phyloP scores from a whole-genome alignment of 371 early-diverging fungal species.

The Haplosporangium sp. region DNA sequence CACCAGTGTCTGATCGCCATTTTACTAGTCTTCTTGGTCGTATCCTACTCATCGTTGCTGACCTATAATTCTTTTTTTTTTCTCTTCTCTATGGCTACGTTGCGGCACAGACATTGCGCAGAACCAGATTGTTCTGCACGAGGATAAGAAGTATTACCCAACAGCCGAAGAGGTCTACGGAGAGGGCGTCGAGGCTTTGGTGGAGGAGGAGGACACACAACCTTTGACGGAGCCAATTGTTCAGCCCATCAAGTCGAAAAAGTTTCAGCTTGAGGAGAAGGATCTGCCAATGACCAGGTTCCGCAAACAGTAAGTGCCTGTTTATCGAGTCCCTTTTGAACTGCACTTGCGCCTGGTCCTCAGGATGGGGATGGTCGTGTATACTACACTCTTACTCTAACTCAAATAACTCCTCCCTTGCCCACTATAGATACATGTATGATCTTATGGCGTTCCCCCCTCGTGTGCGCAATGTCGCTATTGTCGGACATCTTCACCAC shows the following conservation, averaged over 20 bases:
- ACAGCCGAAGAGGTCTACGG: conserved; percentile 98
- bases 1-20: conserved; percentile 2
- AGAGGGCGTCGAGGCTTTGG: conserved; percentile 92
- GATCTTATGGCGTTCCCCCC: conserved; percentile 88
- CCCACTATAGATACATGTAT: conserved; percentile 75
- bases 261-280: conserved; percentile 87
- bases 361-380: background rate
- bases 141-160: conserved; percentile 98
- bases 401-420: too few relatives aligned
- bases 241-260: conserved; percentile 88
- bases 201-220: conserved; percentile 98
- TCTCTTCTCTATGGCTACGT: conserved; percentile 7
- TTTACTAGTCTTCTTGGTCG: conserved; percentile 12
- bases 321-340: too few relatives aligned
- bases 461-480: conserved; percentile 86
- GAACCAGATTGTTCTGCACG: conserved; percentile 92
- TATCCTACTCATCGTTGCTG: background rate
- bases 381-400: too few relatives aligned
- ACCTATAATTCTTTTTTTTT: background rate
- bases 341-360: background rate
- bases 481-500: conserved; percentile 97
- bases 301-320: conserved; percentile 81
- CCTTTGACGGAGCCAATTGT: conserved; percentile 96
- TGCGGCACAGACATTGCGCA: conserved; percentile 65
- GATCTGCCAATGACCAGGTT: conserved; percentile 87